Conservation (phyloP, 2,329 filamentous ascomycete genomes). For the Corynespora cassiicola region DNA sequence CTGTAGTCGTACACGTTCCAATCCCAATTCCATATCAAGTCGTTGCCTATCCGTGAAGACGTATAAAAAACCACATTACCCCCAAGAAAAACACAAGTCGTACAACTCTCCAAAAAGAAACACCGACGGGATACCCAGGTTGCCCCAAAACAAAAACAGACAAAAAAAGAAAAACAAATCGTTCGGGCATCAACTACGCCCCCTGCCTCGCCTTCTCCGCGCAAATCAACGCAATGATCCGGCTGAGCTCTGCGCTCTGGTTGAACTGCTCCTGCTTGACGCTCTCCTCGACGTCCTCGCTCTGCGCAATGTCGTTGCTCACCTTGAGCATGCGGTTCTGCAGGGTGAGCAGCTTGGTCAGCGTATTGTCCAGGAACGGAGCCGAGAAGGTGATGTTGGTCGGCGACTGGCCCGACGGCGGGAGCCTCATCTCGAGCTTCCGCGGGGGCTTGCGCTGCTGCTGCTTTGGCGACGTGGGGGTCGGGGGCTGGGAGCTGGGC, state of each 20-base stretch:
- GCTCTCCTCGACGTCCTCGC: conserved; percentile 53
- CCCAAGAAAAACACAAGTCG: too few relatives aligned
- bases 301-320: conserved; percentile 53
- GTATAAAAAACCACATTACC: too few relatives aligned
- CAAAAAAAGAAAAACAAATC: too few relatives aligned
- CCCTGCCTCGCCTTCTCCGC: conserved; percentile 60
- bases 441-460: conserved; percentile 54
- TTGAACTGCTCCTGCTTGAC: conserved; percentile 58
- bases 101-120: too few relatives aligned
- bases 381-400: conserved; percentile 57
- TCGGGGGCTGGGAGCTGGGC: conserved; percentile 27
- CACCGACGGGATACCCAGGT: too few relatives aligned
- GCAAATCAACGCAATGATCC: conserved; percentile 59
- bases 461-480: conserved; percentile 30
- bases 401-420: conserved; percentile 39
- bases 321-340: conserved; percentile 59
- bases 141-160: too few relatives aligned
- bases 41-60: too few relatives aligned
- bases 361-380: conserved; percentile 60
- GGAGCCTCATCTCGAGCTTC: conserved; percentile 58
- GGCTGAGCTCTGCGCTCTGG: conserved; percentile 56
- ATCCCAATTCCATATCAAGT: too few relatives aligned
- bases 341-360: conserved; percentile 56
- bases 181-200: conserved; percentile 27
- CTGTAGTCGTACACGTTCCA: too few relatives aligned